Evolutionary conservation across 2,329 filamentous ascomycete species (phyloP).

Genomic region (Xylariomycetidae sp.): DNA sequence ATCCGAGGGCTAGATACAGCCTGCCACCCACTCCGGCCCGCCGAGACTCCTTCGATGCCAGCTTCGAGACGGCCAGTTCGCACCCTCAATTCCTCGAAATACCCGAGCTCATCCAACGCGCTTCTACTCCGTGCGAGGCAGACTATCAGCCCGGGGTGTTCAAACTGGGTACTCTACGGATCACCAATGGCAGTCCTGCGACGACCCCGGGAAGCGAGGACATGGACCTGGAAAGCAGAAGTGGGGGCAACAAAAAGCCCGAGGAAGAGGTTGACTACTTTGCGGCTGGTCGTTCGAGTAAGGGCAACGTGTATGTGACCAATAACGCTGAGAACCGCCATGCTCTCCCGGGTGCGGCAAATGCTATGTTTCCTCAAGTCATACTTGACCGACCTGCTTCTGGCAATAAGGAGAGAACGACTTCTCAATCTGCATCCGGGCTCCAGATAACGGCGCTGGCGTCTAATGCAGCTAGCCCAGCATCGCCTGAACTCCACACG

Average conservation of each 20-base stretch:
- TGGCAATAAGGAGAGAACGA: constrained; percentile 3
- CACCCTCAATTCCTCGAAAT: constrained; percentile 19
- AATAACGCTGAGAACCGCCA: no score
- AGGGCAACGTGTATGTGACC: no score
- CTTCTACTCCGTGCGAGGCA: constrained; percentile 44
- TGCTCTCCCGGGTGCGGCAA: no score
- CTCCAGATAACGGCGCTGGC: no score
- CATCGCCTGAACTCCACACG: constrained; percentile 31
- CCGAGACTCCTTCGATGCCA: constrained; percentile 16
- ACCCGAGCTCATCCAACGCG: no score
- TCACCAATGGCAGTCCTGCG: constrained; percentile 54
- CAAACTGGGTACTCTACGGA: constrained; percentile 56
- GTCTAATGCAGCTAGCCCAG: no score
- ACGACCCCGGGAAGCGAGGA: constrained; percentile 30
- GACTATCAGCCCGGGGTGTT: constrained; percentile 59
- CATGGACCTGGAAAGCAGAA: constrained; percentile 3
- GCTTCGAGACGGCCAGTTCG: constrained; percentile 6
- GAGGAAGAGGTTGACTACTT: constrained; percentile 9
- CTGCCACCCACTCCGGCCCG: constrained; percentile 17
- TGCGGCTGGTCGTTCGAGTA: constrained; percentile 3
- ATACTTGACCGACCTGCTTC: no score
- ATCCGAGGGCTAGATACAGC: constrained; percentile 13
- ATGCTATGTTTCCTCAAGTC: no score
- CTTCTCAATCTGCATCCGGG: constrained; percentile 14
- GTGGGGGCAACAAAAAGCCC: background rate